These are phyloP conservation scores for Fusarium foetens DNA, from an alignment of 2,329 filamentous ascomycete genomes.

Conservation along the genomic window DNA sequence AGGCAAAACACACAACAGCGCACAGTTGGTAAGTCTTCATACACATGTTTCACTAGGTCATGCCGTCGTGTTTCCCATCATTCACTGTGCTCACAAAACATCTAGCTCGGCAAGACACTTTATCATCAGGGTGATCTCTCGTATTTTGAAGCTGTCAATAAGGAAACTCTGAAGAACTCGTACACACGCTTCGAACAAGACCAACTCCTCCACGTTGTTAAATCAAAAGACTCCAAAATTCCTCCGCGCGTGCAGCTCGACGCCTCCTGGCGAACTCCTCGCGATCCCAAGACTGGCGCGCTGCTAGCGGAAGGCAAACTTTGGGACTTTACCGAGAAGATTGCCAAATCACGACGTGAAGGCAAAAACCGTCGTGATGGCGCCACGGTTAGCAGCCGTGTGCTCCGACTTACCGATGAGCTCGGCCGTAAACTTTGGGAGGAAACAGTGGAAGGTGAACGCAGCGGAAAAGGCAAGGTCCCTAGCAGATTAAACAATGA, in stretches of 20 bases:
- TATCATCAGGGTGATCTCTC: slow-evolving; percentile 97
- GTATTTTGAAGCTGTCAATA: slow-evolving; percentile 98
- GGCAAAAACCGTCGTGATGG: slow-evolving; percentile 97
- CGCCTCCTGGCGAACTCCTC: slow-evolving; percentile 76
- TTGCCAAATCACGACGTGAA: slow-evolving; percentile 83
- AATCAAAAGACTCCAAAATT: slow-evolving; percentile 71
- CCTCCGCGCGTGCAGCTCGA: slow-evolving; percentile 74
- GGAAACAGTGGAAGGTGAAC: slow-evolving; percentile 57
- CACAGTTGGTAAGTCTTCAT: slow-evolving; percentile 72
- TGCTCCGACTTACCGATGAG: slow-evolving; percentile 79
- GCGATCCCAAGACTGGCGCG: slow-evolving; percentile 68
- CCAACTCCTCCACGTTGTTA: slow-evolving; percentile 81
- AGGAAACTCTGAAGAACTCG: slow-evolving; percentile 94
- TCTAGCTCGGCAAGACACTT: slow-evolving; percentile 88
- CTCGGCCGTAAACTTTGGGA: slow-evolving; percentile 78
- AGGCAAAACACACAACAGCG: slow-evolving; percentile 80
- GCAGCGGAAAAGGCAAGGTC: slow-evolving; percentile 49
- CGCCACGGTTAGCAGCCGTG: slow-evolving; percentile 84
- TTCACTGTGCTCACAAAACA: slow-evolving; percentile 14
- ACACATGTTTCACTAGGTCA: neutral
- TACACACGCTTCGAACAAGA: slow-evolving; percentile 91
- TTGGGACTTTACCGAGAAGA: slow-evolving; percentile 92
- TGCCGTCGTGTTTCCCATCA: neutral
- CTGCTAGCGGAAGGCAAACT: slow-evolving; percentile 78
- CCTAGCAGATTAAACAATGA: slow-evolving; percentile 61